Percentiles rank a stretch among this genome's conserved stretches.
Evolutionary conservation across 768 basidiomycete genomes (phyloP).

Genomic region (Panus rudis): DNA sequence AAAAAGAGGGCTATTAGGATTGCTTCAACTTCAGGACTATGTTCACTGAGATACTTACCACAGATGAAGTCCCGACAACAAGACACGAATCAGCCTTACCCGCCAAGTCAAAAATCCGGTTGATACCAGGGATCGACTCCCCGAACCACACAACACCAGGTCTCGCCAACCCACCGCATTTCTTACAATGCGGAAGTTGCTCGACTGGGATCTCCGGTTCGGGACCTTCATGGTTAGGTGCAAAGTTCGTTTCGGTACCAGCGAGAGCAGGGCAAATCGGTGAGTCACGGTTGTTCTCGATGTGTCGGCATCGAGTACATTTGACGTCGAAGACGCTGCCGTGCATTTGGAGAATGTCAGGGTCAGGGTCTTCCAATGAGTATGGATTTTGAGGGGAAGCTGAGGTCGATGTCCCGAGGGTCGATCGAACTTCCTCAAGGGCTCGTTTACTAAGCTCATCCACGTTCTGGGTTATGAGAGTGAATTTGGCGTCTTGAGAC

Average conservation of each 20-base stretch:
- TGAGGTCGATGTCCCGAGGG: too few species aligned
- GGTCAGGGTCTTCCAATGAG: background rate
- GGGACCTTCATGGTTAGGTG: too few species aligned
- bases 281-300: too few species aligned
- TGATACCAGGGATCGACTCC: conserved; percentile 23
- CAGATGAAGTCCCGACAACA: conserved; percentile 34
- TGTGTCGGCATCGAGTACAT: too few species aligned
- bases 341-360: conserved; percentile 48
- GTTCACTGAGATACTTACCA: too few species aligned
- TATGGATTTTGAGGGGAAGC: background rate
- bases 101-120: conserved; percentile 23
- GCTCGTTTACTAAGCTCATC: conserved; percentile 44
- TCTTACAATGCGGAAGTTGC: conserved; percentile 25
- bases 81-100: conserved; percentile 27
- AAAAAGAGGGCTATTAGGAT: too few species aligned
- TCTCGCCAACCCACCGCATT: conserved; percentile 26
- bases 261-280: conserved; percentile 40
- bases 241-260: conserved; percentile 37
- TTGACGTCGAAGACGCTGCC: conserved; percentile 47
- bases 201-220: conserved; percentile 14
- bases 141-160: conserved; percentile 41
- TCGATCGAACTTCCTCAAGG: too few species aligned
- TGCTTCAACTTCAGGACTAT: too few species aligned
- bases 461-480: conserved; percentile 55
- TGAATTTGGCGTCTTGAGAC: conserved; percentile 36